Evolutionary conservation across 345 rosid genomes (phyloP).

Genomic region (Citrus medica): DNA sequence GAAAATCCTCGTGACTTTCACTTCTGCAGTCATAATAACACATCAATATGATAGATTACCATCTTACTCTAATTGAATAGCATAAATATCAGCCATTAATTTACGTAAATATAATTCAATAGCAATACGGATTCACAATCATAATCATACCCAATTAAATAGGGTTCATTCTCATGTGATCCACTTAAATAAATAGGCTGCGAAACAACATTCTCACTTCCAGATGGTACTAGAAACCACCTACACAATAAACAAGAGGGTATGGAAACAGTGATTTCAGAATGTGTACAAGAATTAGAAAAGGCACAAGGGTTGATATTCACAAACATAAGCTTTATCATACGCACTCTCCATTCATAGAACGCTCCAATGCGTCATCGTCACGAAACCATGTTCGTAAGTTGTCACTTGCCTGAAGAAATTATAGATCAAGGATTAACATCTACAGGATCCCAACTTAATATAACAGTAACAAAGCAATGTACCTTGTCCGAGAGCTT

Average conservation of each 20-base stretch:
- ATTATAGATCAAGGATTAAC: slow-evolving; percentile 8
- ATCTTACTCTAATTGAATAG: not conserved
- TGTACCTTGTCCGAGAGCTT: slow-evolving; percentile 83
- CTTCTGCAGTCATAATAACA: slow-evolving; percentile 45
- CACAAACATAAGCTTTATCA: slow-evolving; percentile 3
- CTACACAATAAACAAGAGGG: slow-evolving; percentile 29
- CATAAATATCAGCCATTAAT: not conserved
- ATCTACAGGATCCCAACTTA: not conserved
- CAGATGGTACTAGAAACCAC: slow-evolving; percentile 66
- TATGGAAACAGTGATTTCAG: not conserved
- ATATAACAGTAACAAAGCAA: not conserved
- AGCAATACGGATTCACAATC: not conserved
- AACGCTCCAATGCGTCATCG: slow-evolving; percentile 74
- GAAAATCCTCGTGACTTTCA: slow-evolving; percentile 39
- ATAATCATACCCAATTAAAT: slow-evolving; percentile 57
- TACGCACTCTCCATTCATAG: slow-evolving; percentile 79
- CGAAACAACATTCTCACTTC: slow-evolving; percentile 36
- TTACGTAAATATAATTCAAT: not conserved
- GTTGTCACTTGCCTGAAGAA: slow-evolving; percentile 45
- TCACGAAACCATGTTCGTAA: slow-evolving; percentile 51
- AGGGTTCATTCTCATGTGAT: slow-evolving; percentile 51
- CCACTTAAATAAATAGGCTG: slow-evolving; percentile 49
- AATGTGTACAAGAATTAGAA: not conserved
- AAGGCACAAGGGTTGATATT: not conserved
- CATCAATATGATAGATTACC: not conserved